phyloP scores from a whole-genome alignment of 306 rosid genomes.

The Amphicarpaea edgeworthii region DNA sequence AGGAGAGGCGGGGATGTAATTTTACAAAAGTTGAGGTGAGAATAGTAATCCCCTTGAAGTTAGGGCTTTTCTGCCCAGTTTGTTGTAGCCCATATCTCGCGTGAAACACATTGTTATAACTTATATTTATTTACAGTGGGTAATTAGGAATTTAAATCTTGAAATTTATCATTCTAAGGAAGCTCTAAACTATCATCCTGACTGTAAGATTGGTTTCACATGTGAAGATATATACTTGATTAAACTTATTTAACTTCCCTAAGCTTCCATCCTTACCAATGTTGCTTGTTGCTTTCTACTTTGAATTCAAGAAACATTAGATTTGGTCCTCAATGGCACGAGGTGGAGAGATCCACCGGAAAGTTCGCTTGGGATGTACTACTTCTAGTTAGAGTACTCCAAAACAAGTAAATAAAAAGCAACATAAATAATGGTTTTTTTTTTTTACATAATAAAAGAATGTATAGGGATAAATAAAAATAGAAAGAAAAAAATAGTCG shows the following conservation, averaged over 20 bases:
- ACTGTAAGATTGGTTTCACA: no score
- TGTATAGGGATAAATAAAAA: background rate
- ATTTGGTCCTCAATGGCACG: constrained; percentile 46
- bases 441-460: background rate
- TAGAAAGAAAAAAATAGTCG: background rate
- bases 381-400: constrained; percentile 69
- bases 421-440: constrained; percentile 12
- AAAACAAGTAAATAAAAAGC: constrained; percentile 60
- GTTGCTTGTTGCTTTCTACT: constrained; percentile 45
- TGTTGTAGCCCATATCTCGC: no score
- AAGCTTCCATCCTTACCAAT: background rate
- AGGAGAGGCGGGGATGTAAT: no score
- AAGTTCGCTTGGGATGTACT: constrained; percentile 63
- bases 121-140: no score
- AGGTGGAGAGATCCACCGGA: constrained; percentile 47
- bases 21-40: no score
- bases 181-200: no score
- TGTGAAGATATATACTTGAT: no score
- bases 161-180: no score
- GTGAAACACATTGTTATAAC: no score
- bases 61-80: no score
- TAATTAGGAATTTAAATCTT: no score
- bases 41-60: no score
- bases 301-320: constrained; percentile 59
- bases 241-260: background rate